These are phyloP conservation scores for Neurospora pannonica DNA, from an alignment of 495 filamentous ascomycete species.

Conservation along the genomic window DNA sequence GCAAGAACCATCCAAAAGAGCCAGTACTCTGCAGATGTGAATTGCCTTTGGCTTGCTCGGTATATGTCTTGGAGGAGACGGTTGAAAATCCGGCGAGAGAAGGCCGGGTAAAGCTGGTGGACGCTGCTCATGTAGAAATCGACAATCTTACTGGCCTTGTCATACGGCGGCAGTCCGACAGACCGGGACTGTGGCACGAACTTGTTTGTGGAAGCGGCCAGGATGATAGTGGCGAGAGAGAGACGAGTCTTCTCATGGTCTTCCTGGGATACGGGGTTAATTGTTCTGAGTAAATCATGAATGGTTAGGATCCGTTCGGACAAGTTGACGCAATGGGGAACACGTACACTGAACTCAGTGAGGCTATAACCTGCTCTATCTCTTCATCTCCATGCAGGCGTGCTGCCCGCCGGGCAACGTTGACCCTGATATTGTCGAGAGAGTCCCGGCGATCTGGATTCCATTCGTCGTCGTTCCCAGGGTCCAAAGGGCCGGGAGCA, in stretches of 20 bases:
- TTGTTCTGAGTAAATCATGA: neutral
- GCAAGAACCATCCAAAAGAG: constrained; percentile 82
- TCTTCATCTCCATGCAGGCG: constrained; percentile 5
- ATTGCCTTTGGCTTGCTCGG: constrained; percentile 46
- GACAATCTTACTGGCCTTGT: constrained; percentile 54
- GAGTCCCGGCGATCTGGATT: constrained; percentile 44
- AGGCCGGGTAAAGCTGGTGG: constrained; percentile 68
- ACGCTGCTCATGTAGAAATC: constrained; percentile 78
- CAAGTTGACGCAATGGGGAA: neutral
- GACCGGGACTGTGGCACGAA: constrained; percentile 45
- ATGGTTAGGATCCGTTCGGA: neutral
- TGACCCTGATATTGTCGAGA: constrained; percentile 47
- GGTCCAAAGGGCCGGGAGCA: constrained; percentile 17
- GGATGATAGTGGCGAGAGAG: constrained; percentile 38
- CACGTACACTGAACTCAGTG: neutral
- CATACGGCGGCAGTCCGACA: constrained; percentile 54
- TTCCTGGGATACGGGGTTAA: neutral
- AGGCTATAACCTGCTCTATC: neutral
- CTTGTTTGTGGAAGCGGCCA: constrained; percentile 63
- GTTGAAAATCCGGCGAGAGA: constrained; percentile 65
- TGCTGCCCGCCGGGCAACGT: constrained; percentile 50
- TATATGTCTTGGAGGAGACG: constrained; percentile 73
- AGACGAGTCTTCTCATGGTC: neutral
- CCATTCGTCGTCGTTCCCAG: neutral
- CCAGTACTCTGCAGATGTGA: constrained; percentile 71